phyloP scores from a whole-genome alignment of 2,329 filamentous ascomycete species.

The Amphichorda felina region DNA sequence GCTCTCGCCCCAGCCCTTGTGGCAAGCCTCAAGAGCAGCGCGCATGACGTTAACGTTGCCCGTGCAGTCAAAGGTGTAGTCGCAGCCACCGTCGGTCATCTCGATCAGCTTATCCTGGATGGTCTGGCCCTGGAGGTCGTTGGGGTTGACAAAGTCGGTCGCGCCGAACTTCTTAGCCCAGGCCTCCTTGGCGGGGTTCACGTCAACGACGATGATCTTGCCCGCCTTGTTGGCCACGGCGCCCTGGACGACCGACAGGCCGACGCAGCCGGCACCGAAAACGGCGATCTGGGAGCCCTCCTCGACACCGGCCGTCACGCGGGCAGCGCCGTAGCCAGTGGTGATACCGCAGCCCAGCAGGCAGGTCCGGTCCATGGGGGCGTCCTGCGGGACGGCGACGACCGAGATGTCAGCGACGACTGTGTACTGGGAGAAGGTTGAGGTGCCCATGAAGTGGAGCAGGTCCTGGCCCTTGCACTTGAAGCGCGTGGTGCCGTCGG shows the following conservation, averaged over 20 bases:
- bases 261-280: conserved; percentile 93
- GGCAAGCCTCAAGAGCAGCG: conserved; percentile 89
- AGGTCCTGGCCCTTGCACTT: conserved; percentile 89
- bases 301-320: conserved; percentile 86
- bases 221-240: conserved; percentile 72
- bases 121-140: conserved; percentile 62
- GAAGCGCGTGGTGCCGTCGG: conserved; percentile 91
- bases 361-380: conserved; percentile 92
- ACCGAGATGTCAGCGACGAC: conserved; percentile 98
- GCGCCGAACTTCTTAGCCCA: conserved; percentile 94
- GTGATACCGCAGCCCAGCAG: conserved; percentile 97
- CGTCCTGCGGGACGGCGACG: conserved; percentile 80
- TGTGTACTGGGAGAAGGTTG: conserved; percentile 97
- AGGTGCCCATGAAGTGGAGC: conserved; percentile 98
- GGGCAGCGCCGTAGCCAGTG: conserved; percentile 91
- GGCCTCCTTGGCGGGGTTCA: conserved; percentile 83
- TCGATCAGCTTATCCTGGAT: conserved; percentile 90
- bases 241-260: conserved; percentile 89
- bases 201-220: conserved; percentile 61
- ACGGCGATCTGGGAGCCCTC: conserved; percentile 81
- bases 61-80: conserved; percentile 99
- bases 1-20: conserved; percentile 98
- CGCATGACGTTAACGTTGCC: conserved; percentile 96
- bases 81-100: conserved; percentile 95
- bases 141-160: conserved; percentile 93